These are phyloP conservation scores for Picea mariana DNA, from an alignment of 83 land plant species.

Conservation along the genomic window DNA sequence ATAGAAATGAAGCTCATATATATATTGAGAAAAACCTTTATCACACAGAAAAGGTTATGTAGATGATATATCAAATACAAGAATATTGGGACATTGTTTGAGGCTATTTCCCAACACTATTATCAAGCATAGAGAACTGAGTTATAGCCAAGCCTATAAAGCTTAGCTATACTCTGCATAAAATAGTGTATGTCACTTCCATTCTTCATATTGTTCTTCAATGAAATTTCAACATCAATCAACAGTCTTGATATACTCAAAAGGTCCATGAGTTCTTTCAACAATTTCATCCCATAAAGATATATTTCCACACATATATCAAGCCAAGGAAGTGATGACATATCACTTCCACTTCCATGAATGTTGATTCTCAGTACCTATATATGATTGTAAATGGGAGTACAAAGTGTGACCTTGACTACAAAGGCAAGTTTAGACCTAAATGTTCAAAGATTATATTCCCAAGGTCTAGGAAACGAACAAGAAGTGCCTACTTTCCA, in stretches of 20 bases:
- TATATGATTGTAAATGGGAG: background rate
- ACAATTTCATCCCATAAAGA: background rate
- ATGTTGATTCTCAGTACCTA: background rate
- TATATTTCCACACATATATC: background rate
- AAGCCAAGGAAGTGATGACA: background rate
- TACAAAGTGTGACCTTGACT: background rate
- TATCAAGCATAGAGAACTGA: no score
- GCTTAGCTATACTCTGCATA: background rate
- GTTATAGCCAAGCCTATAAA: background rate
- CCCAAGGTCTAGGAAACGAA: background rate
- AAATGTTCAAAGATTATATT: background rate
- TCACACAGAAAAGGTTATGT: no score
- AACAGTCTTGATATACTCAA: background rate
- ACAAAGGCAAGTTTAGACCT: background rate
- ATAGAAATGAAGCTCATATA: no score
- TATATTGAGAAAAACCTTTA: no score
- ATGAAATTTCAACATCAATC: constrained; percentile 4
- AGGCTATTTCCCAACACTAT: no score
- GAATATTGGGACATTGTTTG: no score
- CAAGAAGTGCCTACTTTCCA: background rate
- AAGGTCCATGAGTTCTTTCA: background rate
- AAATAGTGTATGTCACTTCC: background rate
- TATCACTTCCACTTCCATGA: background rate
- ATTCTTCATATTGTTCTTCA: background rate
- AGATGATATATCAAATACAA: no score